Percentiles rank a stretch among this genome's conserved stretches.
These are phyloP conservation scores for Penicillium sp. DNA, from an alignment of 2,329 filamentous ascomycete genomes.

Conservation along the genomic window DNA sequence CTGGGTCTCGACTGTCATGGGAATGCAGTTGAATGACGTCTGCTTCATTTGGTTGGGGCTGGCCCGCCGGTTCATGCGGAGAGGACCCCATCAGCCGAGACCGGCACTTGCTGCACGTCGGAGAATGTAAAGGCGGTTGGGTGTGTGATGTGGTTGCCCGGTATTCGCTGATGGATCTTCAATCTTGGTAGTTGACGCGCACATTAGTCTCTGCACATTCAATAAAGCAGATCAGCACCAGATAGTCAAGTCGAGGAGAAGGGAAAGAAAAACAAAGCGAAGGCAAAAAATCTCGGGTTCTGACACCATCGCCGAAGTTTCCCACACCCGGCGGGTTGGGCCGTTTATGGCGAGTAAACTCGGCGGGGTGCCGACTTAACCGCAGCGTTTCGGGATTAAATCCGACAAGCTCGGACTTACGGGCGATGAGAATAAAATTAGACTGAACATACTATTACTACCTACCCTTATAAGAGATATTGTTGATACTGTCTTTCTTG, in stretches of 20 bases:
- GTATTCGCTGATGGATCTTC: not conserved
- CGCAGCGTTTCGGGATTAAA: not conserved
- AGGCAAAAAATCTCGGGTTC: conserved; percentile 6
- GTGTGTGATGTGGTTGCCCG: not conserved
- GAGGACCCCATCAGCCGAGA: conserved; percentile 22
- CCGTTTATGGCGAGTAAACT: not conserved
- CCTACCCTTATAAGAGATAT: too few species aligned
- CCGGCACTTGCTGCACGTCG: not conserved
- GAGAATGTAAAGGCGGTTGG: too few species aligned
- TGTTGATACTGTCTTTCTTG: too few species aligned
- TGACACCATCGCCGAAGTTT: conserved; percentile 15
- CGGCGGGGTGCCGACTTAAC: conserved; percentile 15
- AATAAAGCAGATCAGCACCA: not conserved
- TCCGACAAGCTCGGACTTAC: not conserved
- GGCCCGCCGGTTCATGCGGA: conserved; percentile 13
- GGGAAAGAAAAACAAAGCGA: not conserved
- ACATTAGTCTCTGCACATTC: too few species aligned
- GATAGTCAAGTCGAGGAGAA: not conserved
- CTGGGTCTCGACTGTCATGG: not conserved
- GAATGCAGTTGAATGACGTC: conserved; percentile 2
- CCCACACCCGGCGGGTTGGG: conserved; percentile 5
- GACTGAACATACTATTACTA: not conserved
- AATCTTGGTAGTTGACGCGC: not conserved
- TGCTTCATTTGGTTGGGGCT: conserved; percentile 5
- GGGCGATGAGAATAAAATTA: not conserved